phyloP scores from a whole-genome alignment of 2,329 filamentous ascomycete species.

The Rhynchosporium agropyri region DNA sequence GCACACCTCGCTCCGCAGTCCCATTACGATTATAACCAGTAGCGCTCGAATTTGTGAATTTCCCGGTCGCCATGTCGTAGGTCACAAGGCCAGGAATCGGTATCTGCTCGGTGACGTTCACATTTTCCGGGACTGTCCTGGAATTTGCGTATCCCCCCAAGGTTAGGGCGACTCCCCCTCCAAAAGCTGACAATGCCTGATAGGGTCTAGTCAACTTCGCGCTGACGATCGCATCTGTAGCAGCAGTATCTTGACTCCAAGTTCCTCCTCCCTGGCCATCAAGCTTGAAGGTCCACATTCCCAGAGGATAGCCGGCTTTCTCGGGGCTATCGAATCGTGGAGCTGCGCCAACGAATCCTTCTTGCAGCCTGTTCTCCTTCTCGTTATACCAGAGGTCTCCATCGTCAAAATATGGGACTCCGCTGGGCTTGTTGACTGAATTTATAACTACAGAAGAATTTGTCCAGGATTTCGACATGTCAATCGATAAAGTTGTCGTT shows the following conservation, averaged over 20 bases:
- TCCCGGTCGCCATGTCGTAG: constrained; percentile 20
- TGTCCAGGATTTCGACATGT: constrained; percentile 26
- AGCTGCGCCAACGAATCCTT: constrained; percentile 18
- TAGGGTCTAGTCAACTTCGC: constrained; percentile 15
- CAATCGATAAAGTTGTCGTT: constrained; percentile 25
- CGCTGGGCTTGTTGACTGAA: constrained; percentile 19
- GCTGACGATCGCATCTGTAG: constrained; percentile 13
- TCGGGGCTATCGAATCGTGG: constrained; percentile 22
- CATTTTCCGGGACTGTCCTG: constrained; percentile 16
- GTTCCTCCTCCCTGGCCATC: constrained; percentile 21
- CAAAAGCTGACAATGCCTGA: constrained; percentile 21
- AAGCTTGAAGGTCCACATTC: constrained; percentile 21
- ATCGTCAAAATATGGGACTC: constrained; percentile 17
- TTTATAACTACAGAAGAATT: constrained; percentile 27
- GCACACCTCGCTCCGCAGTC: constrained; percentile 17
- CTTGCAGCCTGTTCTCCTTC: constrained; percentile 13
- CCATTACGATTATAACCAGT: constrained; percentile 18
- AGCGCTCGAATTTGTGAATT: constrained; percentile 24
- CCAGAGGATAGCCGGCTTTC: constrained; percentile 7
- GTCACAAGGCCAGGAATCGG: constrained; percentile 19
- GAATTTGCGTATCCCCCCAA: constrained; percentile 19
- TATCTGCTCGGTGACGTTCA: constrained; percentile 3
- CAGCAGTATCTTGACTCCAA: constrained; percentile 13
- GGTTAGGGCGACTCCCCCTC: constrained; percentile 15
- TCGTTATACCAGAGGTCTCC: constrained; percentile 17